Evolutionary conservation across 75 land plant genomes (phyloP).

Genomic region (Sequoia sempervirens): DNA sequence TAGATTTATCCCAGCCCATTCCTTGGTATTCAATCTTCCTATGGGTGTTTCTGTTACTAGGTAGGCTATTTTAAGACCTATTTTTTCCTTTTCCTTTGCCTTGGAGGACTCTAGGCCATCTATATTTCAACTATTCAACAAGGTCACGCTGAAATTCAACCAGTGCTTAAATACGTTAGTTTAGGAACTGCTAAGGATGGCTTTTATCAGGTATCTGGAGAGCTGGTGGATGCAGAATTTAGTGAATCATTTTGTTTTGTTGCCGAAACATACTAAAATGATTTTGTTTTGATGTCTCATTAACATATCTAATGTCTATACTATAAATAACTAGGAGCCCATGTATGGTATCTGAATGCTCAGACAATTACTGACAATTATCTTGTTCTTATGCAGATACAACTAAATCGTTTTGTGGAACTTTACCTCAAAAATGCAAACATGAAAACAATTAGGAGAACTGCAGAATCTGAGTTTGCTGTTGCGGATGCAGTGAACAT

Average conservation of each 20-base stretch:
- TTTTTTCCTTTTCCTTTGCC: too few species aligned
- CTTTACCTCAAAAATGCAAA: constrained; percentile 62
- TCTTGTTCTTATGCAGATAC: constrained; percentile 52
- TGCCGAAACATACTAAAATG: neutral
- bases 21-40: too few species aligned
- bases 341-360: neutral
- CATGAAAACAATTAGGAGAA: constrained; percentile 45
- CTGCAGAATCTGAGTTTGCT: constrained; percentile 73
- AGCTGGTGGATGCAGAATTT: neutral
- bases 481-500: constrained; percentile 83
- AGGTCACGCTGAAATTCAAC: neutral
- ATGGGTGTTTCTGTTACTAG: too few species aligned
- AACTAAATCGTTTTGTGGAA: constrained; percentile 85
- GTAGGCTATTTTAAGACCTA: too few species aligned
- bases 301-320: neutral
- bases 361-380: neutral
- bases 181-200: neutral
- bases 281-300: neutral
- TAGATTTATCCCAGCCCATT: too few species aligned
- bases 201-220: neutral
- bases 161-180: neutral
- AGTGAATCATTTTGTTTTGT: neutral
- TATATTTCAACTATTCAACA: neutral
- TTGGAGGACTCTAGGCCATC: too few species aligned
- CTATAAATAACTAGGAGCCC: neutral